A percentile compares a stretch with the other conserved stretches of the same genome.
Conservation (phyloP, 768 basidiomycete genomes). For the Termitomyces sp. region DNA sequence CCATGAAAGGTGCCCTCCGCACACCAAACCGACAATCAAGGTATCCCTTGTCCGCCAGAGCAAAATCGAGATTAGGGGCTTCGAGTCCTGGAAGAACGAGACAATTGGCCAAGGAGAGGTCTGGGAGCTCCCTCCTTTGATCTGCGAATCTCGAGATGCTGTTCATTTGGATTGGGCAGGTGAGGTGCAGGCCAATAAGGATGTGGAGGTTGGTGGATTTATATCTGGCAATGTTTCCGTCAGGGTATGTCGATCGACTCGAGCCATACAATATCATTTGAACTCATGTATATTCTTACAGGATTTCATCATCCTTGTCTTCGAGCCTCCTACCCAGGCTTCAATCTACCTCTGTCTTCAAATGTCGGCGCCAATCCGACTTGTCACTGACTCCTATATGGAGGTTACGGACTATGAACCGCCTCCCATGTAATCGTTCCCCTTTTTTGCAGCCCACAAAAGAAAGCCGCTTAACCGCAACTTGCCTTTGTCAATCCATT, state of each 20-base stretch:
- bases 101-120: conserved; percentile 48
- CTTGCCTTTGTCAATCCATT: not conserved
- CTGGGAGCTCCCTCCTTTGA: conserved; percentile 37
- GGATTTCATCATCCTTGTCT: conserved; percentile 54
- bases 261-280: not conserved
- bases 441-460: not conserved
- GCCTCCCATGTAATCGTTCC: not conserved
- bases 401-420: conserved; percentile 18
- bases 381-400: conserved; percentile 56
- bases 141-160: conserved; percentile 16
- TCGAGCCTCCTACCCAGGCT: conserved; percentile 32
- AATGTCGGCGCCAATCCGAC: conserved; percentile 46
- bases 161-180: conserved; percentile 61
- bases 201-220: conserved; percentile 44
- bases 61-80: conserved; percentile 28
- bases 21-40: conserved; percentile 27
- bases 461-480: not conserved
- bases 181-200: conserved; percentile 35
- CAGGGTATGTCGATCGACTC: conserved; percentile 28
- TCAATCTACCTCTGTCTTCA: conserved; percentile 34
- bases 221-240: conserved; percentile 37
- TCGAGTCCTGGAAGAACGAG: conserved; percentile 33
- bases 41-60: conserved; percentile 56
- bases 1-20: conserved; percentile 5
- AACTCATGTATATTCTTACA: conserved; percentile 18